Conservation (phyloP, 2,329 filamentous ascomycete species). For the Cladophialophora psammophila region DNA sequence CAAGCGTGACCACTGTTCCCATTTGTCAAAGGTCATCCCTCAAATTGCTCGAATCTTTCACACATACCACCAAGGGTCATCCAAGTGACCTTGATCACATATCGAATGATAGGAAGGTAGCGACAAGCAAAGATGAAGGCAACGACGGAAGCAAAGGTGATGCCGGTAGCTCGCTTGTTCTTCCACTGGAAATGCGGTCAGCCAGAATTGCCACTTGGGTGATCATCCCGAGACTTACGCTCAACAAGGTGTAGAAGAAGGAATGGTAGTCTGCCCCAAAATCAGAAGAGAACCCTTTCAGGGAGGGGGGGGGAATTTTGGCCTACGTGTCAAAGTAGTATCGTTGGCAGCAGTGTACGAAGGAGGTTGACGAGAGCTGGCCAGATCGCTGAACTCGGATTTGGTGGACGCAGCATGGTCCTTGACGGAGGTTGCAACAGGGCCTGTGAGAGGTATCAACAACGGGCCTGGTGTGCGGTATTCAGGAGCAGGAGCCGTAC, state of each 20-base stretch:
- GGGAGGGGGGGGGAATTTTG: conserved; percentile 2
- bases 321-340: conserved; percentile 67
- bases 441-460: conserved; percentile 50
- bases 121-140: conserved; percentile 68
- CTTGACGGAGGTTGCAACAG: conserved; percentile 64
- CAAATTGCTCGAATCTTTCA: neutral
- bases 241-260: conserved; percentile 70
- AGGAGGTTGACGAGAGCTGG: conserved; percentile 61
- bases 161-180: conserved; percentile 69
- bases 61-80: conserved; percentile 64
- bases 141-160: conserved; percentile 64
- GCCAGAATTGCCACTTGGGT: conserved; percentile 11
- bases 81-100: conserved; percentile 67
- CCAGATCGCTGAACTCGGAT: conserved; percentile 66
- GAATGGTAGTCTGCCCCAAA: conserved; percentile 66
- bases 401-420: conserved; percentile 63
- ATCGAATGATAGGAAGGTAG: conserved; percentile 69
- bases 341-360: conserved; percentile 64
- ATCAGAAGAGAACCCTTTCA: conserved; percentile 19
- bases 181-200: conserved; percentile 60
- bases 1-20: conserved; percentile 56
- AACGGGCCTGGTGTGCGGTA: conserved; percentile 5
- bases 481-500: conserved; percentile 21
- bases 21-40: conserved; percentile 19
- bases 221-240: conserved; percentile 52